Base-by-base conservation (phyloP, 768 basidiomycete genomes). In the Asterophora lycoperdoides region DNA sequence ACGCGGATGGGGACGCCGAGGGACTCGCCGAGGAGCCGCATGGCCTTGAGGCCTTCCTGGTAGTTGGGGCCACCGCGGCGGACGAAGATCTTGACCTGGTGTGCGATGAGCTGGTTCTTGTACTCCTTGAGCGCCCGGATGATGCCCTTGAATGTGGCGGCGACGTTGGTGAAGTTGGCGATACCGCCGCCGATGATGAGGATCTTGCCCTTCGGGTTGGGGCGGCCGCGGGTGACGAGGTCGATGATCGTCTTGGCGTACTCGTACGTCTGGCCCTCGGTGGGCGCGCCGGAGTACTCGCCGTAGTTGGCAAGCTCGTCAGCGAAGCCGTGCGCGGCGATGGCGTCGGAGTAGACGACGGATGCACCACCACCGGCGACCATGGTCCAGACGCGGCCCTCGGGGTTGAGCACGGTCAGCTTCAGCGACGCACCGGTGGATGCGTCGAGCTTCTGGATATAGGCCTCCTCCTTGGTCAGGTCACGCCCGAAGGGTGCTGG, bases 161-260 rank as follows among this genome's bases (percentile, higher is more conserved):
- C 96, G 58, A 98, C 94, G 66, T 99, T 97, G 66, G 93, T 97
- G 75, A 99, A 99, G 83, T 99, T 99, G 75, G 96, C 96, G 55
- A 96, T 96, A 74, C 95, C 95, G 71, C 96, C 96, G 70, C 95
- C 96, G 57, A 99, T 96, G 79, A 99, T 96, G 70, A 98, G 88
- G 66, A 98, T 83, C 74, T 99, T 99, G 76, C 96, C 96, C 43
- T 96, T 75, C 44, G 85, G 75, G 58, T 81, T 78, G 41, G 89
- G 84, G 18, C 77, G 71, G 40, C 94, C 93, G 51, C 95, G 93
- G 37, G 91, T 97, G 68, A 98, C 91, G 53, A 99, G 74, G 68
- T 97, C 94, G 64, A 98, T 74, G 67, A 98, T 94, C 20, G 96
- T 98, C 79, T 98, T 97, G 52, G 96, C 95, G 62, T 99, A 98